These are phyloP conservation scores for Neurospora cerealis DNA, from an alignment of 495 filamentous ascomycete species.

Conservation along the genomic window DNA sequence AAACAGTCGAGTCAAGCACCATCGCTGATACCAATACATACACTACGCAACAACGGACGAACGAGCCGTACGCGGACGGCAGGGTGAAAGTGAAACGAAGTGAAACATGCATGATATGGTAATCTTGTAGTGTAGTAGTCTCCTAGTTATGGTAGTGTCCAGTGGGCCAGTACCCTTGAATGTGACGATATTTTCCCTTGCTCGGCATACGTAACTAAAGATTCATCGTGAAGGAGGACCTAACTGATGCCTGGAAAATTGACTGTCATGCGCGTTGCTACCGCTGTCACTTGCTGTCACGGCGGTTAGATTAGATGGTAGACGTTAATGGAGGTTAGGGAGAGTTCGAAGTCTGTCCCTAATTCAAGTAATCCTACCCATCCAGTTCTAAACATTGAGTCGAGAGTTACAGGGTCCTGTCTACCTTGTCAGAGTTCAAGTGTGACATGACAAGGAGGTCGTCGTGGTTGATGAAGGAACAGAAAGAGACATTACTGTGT, in stretches of 20 bases:
- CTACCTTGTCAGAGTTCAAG: not conserved
- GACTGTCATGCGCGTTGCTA: not conserved
- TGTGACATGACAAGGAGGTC: not conserved
- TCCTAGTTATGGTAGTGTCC: not conserved
- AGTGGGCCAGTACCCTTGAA: not conserved
- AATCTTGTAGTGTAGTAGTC: not conserved
- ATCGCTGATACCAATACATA: not conserved
- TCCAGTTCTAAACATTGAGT: not conserved
- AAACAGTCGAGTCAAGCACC: not conserved
- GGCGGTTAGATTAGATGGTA: not conserved
- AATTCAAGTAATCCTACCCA: not conserved
- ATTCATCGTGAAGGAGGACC: not conserved
- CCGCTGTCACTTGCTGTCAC: not conserved
- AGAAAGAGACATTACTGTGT: not conserved
- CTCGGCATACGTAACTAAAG: not conserved
- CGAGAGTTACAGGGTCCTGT: not conserved
- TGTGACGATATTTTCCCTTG: not conserved
- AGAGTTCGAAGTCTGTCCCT: not conserved
- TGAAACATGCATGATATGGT: not conserved
- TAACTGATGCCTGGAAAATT: not conserved
- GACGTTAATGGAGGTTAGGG: not conserved
- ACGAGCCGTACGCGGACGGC: not conserved
- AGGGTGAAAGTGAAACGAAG: not conserved
- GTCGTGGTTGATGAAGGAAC: not conserved
- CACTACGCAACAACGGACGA: not conserved